Evolutionary conservation across 2,329 filamentous ascomycete species (phyloP).

Genomic region (Ceratocystis lukuohia): DNA sequence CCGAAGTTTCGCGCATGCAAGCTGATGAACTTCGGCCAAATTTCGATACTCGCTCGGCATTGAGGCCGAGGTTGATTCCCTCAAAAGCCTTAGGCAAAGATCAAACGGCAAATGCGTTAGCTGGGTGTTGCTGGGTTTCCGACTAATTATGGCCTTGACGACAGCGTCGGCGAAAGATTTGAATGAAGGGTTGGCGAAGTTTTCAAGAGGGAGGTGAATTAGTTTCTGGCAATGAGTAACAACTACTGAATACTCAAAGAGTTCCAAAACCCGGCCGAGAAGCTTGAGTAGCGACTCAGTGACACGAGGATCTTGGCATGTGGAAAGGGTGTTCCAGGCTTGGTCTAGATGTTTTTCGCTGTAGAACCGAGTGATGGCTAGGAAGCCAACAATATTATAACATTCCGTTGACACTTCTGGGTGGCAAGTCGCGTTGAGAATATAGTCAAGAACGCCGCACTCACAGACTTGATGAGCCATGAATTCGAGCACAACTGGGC

Average conservation of each 20-base stretch:
- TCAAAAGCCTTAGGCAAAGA: conserved; percentile 53
- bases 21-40: conserved; percentile 48
- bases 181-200: conserved; percentile 45
- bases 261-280: conserved; percentile 35
- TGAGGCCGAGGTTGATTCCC: conserved; percentile 51
- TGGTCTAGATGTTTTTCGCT: conserved; percentile 57
- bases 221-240: conserved; percentile 61
- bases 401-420: conserved; percentile 75
- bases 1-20: conserved; percentile 48
- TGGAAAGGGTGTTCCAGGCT: conserved; percentile 71
- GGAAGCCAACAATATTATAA: conserved; percentile 73
- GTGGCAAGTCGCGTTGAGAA: conserved; percentile 82
- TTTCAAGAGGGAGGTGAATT: conserved; percentile 46
- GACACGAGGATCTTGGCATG: conserved; percentile 73
- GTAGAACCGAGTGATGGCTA: conserved; percentile 67
- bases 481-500: conserved; percentile 44
- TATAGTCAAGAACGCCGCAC: conserved; percentile 67
- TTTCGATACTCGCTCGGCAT: conserved; percentile 39
- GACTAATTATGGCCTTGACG: conserved; percentile 36
- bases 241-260: conserved; percentile 38
- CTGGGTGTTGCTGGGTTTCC: conserved; percentile 29
- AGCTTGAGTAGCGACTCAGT: conserved; percentile 66
- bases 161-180: conserved; percentile 47
- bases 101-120: conserved; percentile 34
- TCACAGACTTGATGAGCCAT: conserved; percentile 55